phyloP scores from a whole-genome alignment of 345 rosid genomes.

The Syzygium aromaticum region DNA sequence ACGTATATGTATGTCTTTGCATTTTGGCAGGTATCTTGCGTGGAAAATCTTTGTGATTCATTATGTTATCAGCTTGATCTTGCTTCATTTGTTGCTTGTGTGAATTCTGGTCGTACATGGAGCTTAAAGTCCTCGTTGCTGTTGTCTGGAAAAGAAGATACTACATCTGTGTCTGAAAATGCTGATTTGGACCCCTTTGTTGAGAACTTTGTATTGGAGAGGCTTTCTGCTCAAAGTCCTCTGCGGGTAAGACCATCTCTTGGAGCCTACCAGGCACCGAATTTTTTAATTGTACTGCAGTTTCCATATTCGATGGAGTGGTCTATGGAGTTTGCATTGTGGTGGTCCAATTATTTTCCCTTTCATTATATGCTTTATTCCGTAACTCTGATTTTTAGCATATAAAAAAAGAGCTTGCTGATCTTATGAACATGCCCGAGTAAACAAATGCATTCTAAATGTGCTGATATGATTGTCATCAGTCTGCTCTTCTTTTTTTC shows the following conservation, averaged over 20 bases:
- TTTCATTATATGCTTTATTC: neutral
- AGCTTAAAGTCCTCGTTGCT: constrained; percentile 54
- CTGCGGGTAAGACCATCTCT: constrained; percentile 49
- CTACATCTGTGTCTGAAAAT: constrained; percentile 34
- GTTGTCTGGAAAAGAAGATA: constrained; percentile 46
- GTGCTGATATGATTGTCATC: neutral
- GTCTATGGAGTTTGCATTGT: neutral
- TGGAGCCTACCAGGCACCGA: neutral
- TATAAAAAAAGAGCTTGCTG: neutral
- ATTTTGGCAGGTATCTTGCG: constrained; percentile 63
- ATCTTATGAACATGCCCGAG: neutral
- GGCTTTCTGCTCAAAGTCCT: constrained; percentile 92
- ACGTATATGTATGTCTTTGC: neutral
- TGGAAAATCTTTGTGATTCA: constrained; percentile 77
- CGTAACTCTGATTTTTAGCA: neutral
- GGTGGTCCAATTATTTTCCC: neutral
- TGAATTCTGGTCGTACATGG: constrained; percentile 83
- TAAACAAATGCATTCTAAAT: neutral
- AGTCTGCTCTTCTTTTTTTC: neutral
- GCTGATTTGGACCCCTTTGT: constrained; percentile 63
- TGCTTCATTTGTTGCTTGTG: constrained; percentile 81
- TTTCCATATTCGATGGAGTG: neutral
- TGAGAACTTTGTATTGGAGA: constrained; percentile 90
- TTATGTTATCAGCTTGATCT: constrained; percentile 86
- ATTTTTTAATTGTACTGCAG: neutral